Conservation (phyloP, 306 rosid genomes). For the Senna siamea region DNA sequence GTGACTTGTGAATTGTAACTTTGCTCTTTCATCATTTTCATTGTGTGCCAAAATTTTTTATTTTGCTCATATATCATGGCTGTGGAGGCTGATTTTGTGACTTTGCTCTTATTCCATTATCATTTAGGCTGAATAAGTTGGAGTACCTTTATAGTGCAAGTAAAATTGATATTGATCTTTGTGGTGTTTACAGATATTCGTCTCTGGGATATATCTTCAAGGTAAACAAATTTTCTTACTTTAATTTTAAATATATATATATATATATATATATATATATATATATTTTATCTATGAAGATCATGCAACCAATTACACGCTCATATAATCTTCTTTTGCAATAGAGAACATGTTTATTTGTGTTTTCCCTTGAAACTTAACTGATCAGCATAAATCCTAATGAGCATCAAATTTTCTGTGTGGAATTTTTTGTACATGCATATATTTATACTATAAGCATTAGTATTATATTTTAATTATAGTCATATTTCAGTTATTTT, state of each 20-base stretch:
- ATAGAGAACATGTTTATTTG: not conserved
- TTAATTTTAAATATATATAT: not conserved
- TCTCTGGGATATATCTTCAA: slow-evolving; percentile 85
- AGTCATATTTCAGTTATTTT: no score
- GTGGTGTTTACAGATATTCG: slow-evolving; percentile 75
- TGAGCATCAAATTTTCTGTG: not conserved
- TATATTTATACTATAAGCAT: not conserved
- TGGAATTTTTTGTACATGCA: not conserved
- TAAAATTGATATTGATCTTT: slow-evolving; percentile 1
- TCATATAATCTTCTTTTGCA: slow-evolving; percentile 10
- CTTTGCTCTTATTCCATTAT: not conserved
- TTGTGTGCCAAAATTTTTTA: not conserved
- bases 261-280: not conserved
- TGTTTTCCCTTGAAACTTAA: not conserved
- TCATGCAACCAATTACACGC: slow-evolving; percentile 10
- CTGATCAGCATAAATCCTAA: not conserved
- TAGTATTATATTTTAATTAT: no score
- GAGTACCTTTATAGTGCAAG: slow-evolving; percentile 1
- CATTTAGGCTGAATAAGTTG: not conserved
- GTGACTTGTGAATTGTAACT: not conserved
- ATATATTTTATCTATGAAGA: slow-evolving; percentile 3
- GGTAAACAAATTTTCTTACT: slow-evolving; percentile 50
- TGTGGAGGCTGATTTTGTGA: not conserved
- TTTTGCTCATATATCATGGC: not conserved
- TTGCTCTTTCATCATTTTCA: slow-evolving; percentile 1